Percentiles rank a stretch among this genome's conserved stretches.
Evolutionary conservation across 495 filamentous ascomycete genomes (phyloP).

Genomic region (Lichenothelia convexa): DNA sequence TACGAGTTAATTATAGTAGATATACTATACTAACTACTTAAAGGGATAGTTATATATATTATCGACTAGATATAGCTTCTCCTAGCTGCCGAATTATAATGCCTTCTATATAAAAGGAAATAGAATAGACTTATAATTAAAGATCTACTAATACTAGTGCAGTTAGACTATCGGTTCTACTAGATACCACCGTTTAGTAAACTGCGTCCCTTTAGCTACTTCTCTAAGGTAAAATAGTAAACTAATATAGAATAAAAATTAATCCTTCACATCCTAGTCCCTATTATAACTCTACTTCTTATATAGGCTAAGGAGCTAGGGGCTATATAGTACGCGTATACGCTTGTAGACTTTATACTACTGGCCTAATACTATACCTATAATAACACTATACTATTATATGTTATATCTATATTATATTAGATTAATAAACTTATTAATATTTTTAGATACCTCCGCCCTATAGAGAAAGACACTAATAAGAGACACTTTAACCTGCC

Average conservation of each 20-base stretch:
- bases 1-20: slow-evolving; percentile 3
- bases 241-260: slow-evolving; percentile 1
- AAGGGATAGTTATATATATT: slow-evolving; percentile 1
- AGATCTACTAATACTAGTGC: background rate
- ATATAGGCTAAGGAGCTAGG: background rate
- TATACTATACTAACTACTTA: slow-evolving; percentile 4
- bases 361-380: background rate
- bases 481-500: too few relatives aligned
- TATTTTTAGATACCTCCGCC: too few relatives aligned
- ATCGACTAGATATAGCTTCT: background rate
- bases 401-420: background rate
- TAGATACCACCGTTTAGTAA: background rate
- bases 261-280: background rate
- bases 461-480: too few relatives aligned
- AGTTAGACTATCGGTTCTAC: background rate
- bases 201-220: background rate
- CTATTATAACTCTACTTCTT: background rate
- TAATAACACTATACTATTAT: background rate
- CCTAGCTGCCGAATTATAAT: background rate
- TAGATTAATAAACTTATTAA: background rate
- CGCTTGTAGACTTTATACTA: background rate
- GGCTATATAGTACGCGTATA: background rate
- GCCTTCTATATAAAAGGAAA: background rate
- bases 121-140: background rate
- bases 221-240: background rate